Evolutionary conservation across 768 basidiomycete genomes (phyloP).

Genomic region (Boletus rufocinnamomeus): DNA sequence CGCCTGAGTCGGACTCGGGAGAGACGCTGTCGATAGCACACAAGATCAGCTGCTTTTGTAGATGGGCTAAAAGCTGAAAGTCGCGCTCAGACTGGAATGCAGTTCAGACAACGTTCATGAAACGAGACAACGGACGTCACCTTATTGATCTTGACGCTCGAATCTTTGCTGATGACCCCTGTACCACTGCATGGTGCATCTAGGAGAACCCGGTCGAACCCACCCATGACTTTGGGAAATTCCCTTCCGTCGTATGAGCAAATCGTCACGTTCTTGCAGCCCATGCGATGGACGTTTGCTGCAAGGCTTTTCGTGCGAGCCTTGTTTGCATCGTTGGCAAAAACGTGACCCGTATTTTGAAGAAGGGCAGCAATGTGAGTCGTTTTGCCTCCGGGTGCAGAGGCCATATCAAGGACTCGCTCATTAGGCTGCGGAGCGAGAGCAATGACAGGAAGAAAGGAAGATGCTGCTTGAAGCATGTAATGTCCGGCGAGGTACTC

Average conservation of each 20-base stretch:
- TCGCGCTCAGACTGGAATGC: slow-evolving; percentile 81
- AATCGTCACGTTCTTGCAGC: slow-evolving; percentile 97
- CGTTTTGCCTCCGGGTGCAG: slow-evolving; percentile 97
- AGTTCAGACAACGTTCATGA: slow-evolving; percentile 6
- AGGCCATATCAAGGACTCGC: slow-evolving; percentile 97
- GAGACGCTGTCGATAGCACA: slow-evolving; percentile 97
- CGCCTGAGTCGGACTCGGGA: slow-evolving; percentile 87
- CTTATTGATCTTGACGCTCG: slow-evolving; percentile 98
- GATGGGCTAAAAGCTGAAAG: slow-evolving; percentile 92
- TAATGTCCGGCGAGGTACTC: slow-evolving; percentile 99
- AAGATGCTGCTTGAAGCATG: slow-evolving; percentile 99
- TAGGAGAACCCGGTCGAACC: slow-evolving; percentile 94
- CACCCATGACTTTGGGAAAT: slow-evolving; percentile 98
- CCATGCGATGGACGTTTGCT: slow-evolving; percentile 94
- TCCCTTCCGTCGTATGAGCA: slow-evolving; percentile 97
- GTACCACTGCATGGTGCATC: slow-evolving; percentile 99
- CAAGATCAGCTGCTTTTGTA: slow-evolving; percentile 97
- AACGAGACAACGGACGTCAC: slow-evolving; percentile 41
- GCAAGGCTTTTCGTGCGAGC: slow-evolving; percentile 93
- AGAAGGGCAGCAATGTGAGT: slow-evolving; percentile 96
- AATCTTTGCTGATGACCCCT: slow-evolving; percentile 97
- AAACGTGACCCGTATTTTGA: slow-evolving; percentile 97
- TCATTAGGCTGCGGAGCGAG: slow-evolving; percentile 91
- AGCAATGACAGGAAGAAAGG: slow-evolving; percentile 98
- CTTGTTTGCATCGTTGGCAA: slow-evolving; percentile 97